Percentiles rank a stretch among this genome's conserved stretches.
These are phyloP conservation scores for Diaporthe capsici DNA, from an alignment of 2,329 filamentous ascomycete species.

Conservation along the genomic window DNA sequence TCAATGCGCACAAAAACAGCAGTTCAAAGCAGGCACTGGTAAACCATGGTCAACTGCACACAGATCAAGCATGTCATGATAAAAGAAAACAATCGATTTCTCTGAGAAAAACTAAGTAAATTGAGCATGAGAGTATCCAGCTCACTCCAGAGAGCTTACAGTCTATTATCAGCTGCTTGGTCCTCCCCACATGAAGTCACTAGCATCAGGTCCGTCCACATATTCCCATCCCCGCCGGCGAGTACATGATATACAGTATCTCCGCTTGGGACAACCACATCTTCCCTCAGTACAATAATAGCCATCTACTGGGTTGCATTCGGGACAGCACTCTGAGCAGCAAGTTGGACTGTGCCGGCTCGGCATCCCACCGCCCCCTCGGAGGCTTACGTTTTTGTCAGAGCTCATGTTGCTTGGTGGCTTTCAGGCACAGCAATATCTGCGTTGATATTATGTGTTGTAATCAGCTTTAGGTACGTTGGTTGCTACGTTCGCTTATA, in stretches of 20 bases:
- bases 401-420: neutral
- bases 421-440: neutral
- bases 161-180: neutral
- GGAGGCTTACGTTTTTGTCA: neutral
- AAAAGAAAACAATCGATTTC: neutral
- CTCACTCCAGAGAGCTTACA: neutral
- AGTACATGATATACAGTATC: neutral
- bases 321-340: neutral
- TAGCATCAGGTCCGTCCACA: neutral
- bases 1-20: too few species aligned
- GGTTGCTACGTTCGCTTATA: neutral
- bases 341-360: neutral
- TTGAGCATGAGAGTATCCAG: neutral
- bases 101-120: neutral
- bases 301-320: neutral
- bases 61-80: neutral
- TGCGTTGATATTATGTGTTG: neutral
- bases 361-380: neutral
- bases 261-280: neutral
- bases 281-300: neutral
- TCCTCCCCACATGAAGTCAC: neutral
- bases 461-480: neutral
- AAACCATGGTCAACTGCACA: neutral
- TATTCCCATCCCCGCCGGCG: neutral
- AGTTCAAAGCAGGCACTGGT: too few species aligned